phyloP scores from a whole-genome alignment of 2,329 filamentous ascomycete species.

The Sclerotinia trifoliorum region DNA sequence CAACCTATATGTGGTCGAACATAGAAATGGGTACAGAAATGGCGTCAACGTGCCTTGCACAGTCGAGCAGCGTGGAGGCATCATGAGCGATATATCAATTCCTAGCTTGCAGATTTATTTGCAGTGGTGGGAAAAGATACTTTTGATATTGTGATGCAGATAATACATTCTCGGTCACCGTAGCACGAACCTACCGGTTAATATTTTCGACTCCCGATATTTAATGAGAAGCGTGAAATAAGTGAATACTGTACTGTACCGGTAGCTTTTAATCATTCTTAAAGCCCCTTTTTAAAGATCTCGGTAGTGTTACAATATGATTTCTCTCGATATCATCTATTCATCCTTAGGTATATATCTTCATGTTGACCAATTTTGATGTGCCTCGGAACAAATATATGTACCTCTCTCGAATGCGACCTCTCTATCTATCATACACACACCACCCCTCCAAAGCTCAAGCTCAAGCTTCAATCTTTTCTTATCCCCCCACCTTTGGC shows the following conservation, averaged over 20 bases:
- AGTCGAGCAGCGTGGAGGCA: conserved; percentile 38
- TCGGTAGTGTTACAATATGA: conserved; percentile 15
- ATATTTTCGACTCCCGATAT: conserved; percentile 2
- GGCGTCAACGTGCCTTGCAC: conserved; percentile 38
- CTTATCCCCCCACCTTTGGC: conserved; percentile 16
- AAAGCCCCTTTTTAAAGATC: conserved; percentile 15
- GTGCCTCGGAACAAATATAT: not conserved
- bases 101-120: conserved; percentile 13
- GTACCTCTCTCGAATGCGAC: not conserved
- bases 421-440: not conserved
- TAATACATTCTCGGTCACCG: conserved; percentile 19
- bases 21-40: conserved; percentile 40
- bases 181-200: conserved; percentile 13
- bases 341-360: not conserved
- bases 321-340: not conserved
- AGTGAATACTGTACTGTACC: not conserved
- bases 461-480: not conserved
- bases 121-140: not conserved
- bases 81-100: conserved; percentile 19
- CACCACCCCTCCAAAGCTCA: not conserved
- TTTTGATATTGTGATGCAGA: conserved; percentile 11
- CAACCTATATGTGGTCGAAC: conserved; percentile 24
- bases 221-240: conserved; percentile 1
- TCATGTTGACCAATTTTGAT: not conserved
- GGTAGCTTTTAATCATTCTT: not conserved